A percentile compares a stretch with the other conserved stretches of the same genome.
Evolutionary conservation across 495 filamentous ascomycete genomes (phyloP).

Genomic region (Penicillium waksmanii): DNA sequence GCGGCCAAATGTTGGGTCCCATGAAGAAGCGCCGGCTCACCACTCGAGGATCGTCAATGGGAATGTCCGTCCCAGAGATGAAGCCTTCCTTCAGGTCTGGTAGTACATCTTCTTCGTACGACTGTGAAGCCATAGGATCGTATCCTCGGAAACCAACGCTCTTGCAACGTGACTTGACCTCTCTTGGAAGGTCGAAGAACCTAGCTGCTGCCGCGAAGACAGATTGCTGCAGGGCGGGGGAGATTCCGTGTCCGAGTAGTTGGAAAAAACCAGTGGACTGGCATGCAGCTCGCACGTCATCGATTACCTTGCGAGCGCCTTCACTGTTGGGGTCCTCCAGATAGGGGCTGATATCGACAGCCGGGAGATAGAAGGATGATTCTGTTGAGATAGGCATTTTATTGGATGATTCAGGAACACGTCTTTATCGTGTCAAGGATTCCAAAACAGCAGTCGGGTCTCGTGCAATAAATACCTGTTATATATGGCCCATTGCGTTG

Average conservation of each 20-base stretch:
- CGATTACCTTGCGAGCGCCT: constrained; percentile 25
- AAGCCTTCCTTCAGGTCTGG: constrained; percentile 41
- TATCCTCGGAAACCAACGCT: constrained; percentile 37
- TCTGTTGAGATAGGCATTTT: constrained; percentile 3
- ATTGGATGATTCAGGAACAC: not conserved
- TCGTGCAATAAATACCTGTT: not conserved
- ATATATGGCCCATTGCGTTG: not conserved
- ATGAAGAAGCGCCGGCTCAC: constrained; percentile 23
- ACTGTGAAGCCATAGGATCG: constrained; percentile 30
- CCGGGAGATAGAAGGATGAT: constrained; percentile 11
- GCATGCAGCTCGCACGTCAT: constrained; percentile 31
- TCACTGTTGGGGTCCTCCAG: constrained; percentile 31
- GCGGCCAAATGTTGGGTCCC: constrained; percentile 36
- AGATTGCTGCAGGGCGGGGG: constrained; percentile 25
- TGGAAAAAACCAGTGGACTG: constrained; percentile 43
- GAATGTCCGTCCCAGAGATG: constrained; percentile 32
- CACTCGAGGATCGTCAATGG: constrained; percentile 32
- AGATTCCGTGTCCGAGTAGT: constrained; percentile 35
- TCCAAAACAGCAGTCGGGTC: not conserved
- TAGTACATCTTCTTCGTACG: constrained; percentile 25
- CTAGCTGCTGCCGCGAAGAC: constrained; percentile 29
- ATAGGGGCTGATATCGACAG: constrained; percentile 24
- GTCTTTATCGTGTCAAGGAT: not conserved
- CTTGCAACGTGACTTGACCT: constrained; percentile 28
- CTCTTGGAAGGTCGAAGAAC: constrained; percentile 37